These are phyloP conservation scores for Eucalyptus tenuipes DNA, from an alignment of 345 rosid species.

Conservation along the genomic window DNA sequence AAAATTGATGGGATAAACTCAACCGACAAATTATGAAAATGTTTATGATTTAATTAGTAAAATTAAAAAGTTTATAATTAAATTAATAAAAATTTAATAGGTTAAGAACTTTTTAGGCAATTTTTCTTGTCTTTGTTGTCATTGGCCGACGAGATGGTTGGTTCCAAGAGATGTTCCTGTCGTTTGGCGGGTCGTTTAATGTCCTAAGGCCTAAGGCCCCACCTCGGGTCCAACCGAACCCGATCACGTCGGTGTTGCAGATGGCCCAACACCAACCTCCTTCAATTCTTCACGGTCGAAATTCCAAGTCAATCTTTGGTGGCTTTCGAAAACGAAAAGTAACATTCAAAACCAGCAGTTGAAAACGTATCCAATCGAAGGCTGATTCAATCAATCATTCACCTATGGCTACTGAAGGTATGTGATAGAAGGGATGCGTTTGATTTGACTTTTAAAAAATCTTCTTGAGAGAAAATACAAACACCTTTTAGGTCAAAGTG, in stretches of 20 bases:
- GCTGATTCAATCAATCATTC: too few relatives aligned
- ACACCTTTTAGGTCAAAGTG: rapidly evolving
- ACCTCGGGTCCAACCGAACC: too few relatives aligned
- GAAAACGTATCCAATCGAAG: too few relatives aligned
- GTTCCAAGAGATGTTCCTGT: too few relatives aligned
- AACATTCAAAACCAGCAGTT: too few relatives aligned
- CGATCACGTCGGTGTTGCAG: too few relatives aligned
- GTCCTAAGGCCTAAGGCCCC: background rate
- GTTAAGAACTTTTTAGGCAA: rapidly evolving
- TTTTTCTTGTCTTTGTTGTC: background rate
- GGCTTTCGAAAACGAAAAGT: too few relatives aligned
- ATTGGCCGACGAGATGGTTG: rapidly evolving
- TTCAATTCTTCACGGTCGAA: too few relatives aligned
- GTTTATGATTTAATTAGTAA: rapidly evolving
- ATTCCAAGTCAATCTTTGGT: too few relatives aligned
- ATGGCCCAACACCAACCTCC: too few relatives aligned
- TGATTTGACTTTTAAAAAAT: rapidly evolving
- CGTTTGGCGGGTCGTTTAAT: background rate
- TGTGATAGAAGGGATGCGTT: rapidly evolving
- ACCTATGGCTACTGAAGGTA: too few relatives aligned
- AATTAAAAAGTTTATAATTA: rapidly evolving
- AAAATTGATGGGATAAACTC: rapidly evolving
- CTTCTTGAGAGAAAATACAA: rapidly evolving
- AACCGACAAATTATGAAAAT: rapidly evolving
- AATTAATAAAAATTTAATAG: rapidly evolving